Percentiles rank a stretch among this genome's conserved stretches.
Conservation (phyloP, 176 grass and related monocot species). For the Oryza punctata region DNA sequence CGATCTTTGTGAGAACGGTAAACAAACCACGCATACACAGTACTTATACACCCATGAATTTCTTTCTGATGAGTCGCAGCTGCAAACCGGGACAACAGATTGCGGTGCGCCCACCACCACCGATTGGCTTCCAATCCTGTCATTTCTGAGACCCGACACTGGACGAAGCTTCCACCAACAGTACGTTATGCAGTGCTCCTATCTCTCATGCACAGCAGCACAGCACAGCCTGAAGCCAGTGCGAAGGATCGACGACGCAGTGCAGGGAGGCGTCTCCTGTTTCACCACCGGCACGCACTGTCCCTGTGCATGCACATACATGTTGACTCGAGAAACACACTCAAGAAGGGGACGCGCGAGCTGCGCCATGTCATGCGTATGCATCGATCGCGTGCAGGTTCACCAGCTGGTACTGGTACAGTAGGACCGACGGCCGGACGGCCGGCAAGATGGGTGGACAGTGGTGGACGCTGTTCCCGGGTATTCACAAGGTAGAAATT, state of each 20-base stretch:
- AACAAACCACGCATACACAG: neutral
- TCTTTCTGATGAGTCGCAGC: neutral
- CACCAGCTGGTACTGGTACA: neutral
- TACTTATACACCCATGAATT: neutral
- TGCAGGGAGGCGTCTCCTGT: neutral
- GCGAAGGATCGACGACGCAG: neutral
- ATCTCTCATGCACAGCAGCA: neutral
- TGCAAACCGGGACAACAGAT: slow-evolving; percentile 19
- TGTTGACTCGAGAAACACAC: slow-evolving; percentile 16
- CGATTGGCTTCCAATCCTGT: slow-evolving; percentile 18
- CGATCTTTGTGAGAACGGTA: neutral
- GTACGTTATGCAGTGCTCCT: neutral
- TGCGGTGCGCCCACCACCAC: slow-evolving; percentile 18
- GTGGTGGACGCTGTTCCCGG: neutral
- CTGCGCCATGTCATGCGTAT: neutral
- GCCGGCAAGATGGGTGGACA: slow-evolving; percentile 11
- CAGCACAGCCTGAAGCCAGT: neutral
- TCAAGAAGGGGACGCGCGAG: slow-evolving; percentile 6
- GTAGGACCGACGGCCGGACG: neutral
- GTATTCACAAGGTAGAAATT: neutral
- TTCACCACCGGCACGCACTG: neutral
- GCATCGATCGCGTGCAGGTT: slow-evolving; percentile 8
- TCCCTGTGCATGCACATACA: neutral
- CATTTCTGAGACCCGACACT: neutral
- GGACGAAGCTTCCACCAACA: slow-evolving; percentile 35